Conservation (phyloP, 257 asterid genomes). For the Paulownia fortunei region DNA sequence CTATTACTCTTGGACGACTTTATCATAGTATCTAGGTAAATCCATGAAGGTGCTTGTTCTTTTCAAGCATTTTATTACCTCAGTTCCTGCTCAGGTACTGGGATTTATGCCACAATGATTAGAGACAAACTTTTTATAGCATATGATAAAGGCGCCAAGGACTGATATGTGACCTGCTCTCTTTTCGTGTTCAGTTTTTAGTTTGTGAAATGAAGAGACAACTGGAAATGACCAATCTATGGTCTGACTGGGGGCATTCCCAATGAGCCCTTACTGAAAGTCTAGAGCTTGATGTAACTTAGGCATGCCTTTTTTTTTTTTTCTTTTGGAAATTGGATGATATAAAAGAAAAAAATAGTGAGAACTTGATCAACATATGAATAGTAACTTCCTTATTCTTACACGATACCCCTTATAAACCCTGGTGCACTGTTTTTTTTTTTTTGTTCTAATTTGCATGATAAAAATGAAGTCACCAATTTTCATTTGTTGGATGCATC, state of each 20-base stretch:
- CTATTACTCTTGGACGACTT: background rate
- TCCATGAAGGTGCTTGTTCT: background rate
- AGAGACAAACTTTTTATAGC: background rate
- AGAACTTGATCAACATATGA: background rate
- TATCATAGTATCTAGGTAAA: background rate
- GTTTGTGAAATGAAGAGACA: background rate
- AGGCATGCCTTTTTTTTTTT: background rate
- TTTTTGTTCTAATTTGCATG: background rate
- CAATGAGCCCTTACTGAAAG: background rate
- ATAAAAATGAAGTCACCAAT: slow-evolving; percentile 9
- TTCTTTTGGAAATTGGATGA: background rate
- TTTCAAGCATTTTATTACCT: background rate
- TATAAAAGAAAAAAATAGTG: background rate
- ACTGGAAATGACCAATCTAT: background rate
- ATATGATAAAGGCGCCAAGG: background rate
- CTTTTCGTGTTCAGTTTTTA: background rate
- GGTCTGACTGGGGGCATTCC: background rate
- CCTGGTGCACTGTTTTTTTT: background rate
- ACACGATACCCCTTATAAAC: background rate
- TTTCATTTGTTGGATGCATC: slow-evolving; percentile 21
- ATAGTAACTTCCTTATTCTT: background rate
- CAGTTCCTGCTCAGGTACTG: background rate
- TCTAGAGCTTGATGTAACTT: background rate
- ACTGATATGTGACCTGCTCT: background rate
- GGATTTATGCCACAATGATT: background rate